A percentile compares a stretch with the other conserved stretches of the same genome.
phyloP scores from a whole-genome alignment of 2,329 filamentous ascomycete species.

The Lecanicillium sp. region DNA sequence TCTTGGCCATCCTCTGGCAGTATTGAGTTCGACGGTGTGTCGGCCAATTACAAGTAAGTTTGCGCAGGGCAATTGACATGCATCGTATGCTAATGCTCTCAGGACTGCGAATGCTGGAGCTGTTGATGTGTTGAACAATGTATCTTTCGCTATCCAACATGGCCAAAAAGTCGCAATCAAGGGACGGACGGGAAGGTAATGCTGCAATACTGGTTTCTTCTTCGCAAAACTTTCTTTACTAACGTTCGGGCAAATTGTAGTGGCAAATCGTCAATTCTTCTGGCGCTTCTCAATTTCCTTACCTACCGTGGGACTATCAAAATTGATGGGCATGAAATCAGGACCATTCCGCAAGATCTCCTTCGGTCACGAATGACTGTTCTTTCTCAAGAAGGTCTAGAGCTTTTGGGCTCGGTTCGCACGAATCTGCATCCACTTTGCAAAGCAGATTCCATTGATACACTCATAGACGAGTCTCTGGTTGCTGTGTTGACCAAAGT shows the following conservation, averaged over 20 bases:
- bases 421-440: conserved; percentile 2
- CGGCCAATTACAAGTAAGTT: conserved; percentile 18
- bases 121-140: neutral
- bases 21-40: conserved; percentile 18
- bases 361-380: conserved; percentile 4
- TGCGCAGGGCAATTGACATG: neutral
- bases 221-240: neutral
- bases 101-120: neutral
- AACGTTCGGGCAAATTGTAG: neutral
- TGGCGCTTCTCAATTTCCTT: conserved; percentile 2
- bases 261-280: conserved; percentile 2
- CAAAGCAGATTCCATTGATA: neutral
- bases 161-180: conserved; percentile 3
- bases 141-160: neutral
- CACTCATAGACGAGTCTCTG: neutral
- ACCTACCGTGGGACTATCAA: conserved; percentile 2
- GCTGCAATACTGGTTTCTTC: no score
- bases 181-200: conserved; percentile 4
- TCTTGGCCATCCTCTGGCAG: conserved; percentile 19
- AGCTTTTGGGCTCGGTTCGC: neutral
- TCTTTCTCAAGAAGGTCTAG: conserved; percentile 1
- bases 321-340: conserved; percentile 4
- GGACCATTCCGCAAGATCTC: neutral
- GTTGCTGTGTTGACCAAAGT: neutral
- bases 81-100: neutral